These are phyloP conservation scores for Vigna unguiculata DNA, from an alignment of 306 rosid species.

Conservation along the genomic window DNA sequence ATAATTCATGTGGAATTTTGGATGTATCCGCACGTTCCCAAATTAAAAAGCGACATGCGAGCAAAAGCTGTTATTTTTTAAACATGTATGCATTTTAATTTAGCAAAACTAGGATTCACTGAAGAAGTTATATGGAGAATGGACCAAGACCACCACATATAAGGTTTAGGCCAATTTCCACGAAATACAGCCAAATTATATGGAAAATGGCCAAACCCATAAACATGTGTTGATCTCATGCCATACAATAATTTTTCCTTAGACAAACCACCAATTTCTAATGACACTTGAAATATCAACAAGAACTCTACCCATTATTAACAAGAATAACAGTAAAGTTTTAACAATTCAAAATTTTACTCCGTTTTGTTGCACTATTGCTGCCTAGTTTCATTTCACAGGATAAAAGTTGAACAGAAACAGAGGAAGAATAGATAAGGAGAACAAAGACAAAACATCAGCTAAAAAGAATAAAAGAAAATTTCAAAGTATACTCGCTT, in stretches of 20 bases:
- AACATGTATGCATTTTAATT: neutral
- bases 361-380: neutral
- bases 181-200: neutral
- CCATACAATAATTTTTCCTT: neutral
- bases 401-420: neutral
- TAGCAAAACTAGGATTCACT: neutral
- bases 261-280: slow-evolving; percentile 19
- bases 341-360: slow-evolving; percentile 5
- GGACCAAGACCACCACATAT: too few relatives aligned
- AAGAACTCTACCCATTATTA: slow-evolving; percentile 7
- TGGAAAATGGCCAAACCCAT: neutral
- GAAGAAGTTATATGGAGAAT: neutral
- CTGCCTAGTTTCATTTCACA: neutral
- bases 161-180: neutral
- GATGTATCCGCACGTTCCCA: neutral
- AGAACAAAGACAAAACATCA: neutral
- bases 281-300: slow-evolving; percentile 26
- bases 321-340: neutral
- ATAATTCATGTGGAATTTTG: neutral
- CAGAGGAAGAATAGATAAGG: neutral
- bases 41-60: neutral
- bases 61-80: neutral
- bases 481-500: slow-evolving; percentile 25
- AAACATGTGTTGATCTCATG: neutral
- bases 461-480: too few relatives aligned